phyloP scores from a whole-genome alignment of 2,329 filamentous ascomycete species.

The Trichoderma atroviride region DNA sequence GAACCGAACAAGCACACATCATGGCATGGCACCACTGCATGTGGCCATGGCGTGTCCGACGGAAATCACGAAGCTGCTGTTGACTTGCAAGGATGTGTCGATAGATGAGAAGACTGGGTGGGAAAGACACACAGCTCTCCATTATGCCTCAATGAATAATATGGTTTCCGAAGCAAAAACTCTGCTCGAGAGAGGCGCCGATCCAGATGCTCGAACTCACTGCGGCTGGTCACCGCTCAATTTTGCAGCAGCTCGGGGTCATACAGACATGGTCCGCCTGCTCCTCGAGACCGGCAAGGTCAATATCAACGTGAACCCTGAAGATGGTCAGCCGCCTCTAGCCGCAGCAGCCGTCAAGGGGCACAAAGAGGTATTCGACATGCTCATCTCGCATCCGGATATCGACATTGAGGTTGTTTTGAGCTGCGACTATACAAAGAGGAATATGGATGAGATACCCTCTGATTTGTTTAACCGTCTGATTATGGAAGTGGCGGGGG shows the following conservation, averaged over 20 bases:
- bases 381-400: background rate
- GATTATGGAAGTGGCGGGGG: background rate
- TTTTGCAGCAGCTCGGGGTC: background rate
- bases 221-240: background rate
- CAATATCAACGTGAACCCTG: background rate
- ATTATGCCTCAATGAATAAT: background rate
- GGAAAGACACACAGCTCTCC: background rate
- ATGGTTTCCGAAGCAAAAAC: background rate
- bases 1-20: background rate
- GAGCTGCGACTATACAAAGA: background rate
- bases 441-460: background rate
- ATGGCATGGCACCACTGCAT: background rate
- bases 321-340: background rate
- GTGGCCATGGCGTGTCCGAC: background rate
- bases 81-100: background rate
- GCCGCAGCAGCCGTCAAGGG: background rate
- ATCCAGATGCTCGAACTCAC: background rate
- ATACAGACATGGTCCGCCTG: background rate
- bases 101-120: background rate
- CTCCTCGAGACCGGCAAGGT: slow-evolving; percentile 3
- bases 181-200: background rate
- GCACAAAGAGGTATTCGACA: background rate
- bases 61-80: background rate
- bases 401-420: background rate
- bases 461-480: background rate